These are phyloP conservation scores for Phalaenopsis aphrodite DNA, from an alignment of 106 monocot genomes.

Conservation along the genomic window DNA sequence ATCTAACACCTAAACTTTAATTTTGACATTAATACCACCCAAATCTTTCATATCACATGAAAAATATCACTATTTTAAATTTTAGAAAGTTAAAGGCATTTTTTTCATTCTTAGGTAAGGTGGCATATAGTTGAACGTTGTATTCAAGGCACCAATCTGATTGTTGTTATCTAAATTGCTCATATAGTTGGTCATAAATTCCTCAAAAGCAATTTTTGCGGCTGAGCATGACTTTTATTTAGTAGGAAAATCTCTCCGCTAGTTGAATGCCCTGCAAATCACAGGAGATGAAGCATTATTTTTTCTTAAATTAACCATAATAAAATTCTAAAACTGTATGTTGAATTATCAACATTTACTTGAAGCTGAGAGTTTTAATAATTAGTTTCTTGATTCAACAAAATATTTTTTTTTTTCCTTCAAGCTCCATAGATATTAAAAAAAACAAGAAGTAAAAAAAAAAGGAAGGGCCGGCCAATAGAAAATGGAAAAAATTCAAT, in stretches of 20 bases:
- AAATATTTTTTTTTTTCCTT: no score
- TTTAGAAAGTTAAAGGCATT: no score
- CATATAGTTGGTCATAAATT: background rate
- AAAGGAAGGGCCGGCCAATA: background rate
- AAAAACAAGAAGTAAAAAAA: no score
- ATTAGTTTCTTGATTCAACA: background rate
- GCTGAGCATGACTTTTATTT: background rate
- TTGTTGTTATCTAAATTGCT: no score
- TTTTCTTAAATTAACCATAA: background rate
- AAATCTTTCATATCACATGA: no score
- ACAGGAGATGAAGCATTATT: background rate
- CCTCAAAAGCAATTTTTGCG: background rate
- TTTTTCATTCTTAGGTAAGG: no score
- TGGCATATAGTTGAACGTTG: background rate
- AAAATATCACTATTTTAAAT: no score
- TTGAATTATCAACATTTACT: background rate
- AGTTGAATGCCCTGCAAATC: background rate
- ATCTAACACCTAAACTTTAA: no score
- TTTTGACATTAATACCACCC: no score
- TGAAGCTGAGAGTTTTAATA: background rate
- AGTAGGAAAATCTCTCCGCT: background rate
- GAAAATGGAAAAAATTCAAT: background rate
- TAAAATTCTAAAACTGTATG: background rate
- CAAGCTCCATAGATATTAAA: no score
- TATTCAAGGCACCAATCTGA: background rate